Evolutionary conservation across 306 rosid species (phyloP).

Genomic region (Medicago ruthenica): DNA sequence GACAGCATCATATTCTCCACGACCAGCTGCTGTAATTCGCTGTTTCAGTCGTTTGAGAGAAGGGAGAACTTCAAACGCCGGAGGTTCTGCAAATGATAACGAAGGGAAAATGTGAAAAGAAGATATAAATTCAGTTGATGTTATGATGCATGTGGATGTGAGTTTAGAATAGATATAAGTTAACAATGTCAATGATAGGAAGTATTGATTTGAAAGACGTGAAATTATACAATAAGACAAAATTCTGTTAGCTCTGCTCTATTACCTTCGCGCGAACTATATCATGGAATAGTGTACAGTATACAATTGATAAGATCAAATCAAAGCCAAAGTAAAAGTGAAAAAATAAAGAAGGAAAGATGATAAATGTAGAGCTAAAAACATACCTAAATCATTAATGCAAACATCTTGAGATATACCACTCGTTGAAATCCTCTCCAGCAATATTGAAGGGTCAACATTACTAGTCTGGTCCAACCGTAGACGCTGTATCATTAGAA

Average conservation of each 20-base stretch:
- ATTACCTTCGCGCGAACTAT: slow-evolving; percentile 18
- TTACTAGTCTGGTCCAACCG: slow-evolving; percentile 73
- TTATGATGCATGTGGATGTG: slow-evolving; percentile 31
- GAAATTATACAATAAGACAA: slow-evolving; percentile 14
- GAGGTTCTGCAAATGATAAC: slow-evolving; percentile 66
- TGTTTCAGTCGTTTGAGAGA: slow-evolving; percentile 90
- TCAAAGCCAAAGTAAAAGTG: slow-evolving; percentile 35
- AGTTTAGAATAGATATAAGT: slow-evolving; percentile 24
- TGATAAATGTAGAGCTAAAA: slow-evolving; percentile 13
- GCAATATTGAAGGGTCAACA: slow-evolving; percentile 74
- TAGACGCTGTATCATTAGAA: slow-evolving; percentile 59
- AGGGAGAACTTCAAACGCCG: slow-evolving; percentile 96
- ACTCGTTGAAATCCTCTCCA: slow-evolving; percentile 69
- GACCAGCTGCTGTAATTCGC: slow-evolving; percentile 77
- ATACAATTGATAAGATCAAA: slow-evolving; percentile 25
- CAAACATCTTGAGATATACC: slow-evolving; percentile 92
- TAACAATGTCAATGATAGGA: slow-evolving; percentile 33
- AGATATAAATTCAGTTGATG: background rate
- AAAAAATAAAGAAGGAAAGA: background rate
- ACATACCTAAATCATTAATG: slow-evolving; percentile 87
- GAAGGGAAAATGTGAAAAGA: slow-evolving; percentile 5
- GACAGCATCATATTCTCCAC: slow-evolving; percentile 86
- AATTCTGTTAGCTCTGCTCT: slow-evolving; percentile 8
- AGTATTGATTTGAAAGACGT: slow-evolving; percentile 34
- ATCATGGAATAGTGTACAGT: background rate